Evolutionary conservation across 441 rosid genomes (phyloP), one percentile per base, ranked within the genome.

Genomic region (Biscutella laevigata): DNA sequence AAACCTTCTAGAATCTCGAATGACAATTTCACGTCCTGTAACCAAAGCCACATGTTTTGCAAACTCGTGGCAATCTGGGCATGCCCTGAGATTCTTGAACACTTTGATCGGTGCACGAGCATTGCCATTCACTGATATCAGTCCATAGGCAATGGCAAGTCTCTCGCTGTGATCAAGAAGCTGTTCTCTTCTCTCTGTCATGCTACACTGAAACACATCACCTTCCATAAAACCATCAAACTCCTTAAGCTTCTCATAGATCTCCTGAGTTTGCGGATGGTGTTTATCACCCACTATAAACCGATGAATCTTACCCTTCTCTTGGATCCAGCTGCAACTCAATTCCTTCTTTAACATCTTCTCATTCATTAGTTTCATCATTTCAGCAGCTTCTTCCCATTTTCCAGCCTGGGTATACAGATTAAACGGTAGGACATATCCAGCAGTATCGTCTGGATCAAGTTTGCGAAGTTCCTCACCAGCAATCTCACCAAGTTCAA

Each of bases 31-130:
- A 2, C 71, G 75, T 8, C 70, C 64, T 27, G 74, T 67, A 47
- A 75, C 71, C 20, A 16, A 20, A 28, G 83, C 74, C 9, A 77
- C 76, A 43, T 69, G 74, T 66, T 82, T 79, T 11, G 78, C 77
- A 50, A 82, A 82, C 19, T 77, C 77, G 43, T 79, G 88, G 62
- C 88, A 82, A 68, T 73, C 72, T 42, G 70, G 71, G 58, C 79
- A 77, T 0, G 81, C 79, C 11, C 81, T 54, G 16, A 82, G 84
- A 61, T 79, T 82, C 78, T 82, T 82, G 76, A 79, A 77, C 27
- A 79, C 66, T 38, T 66, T 57, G 2, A 79, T 70, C 10, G 83
- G 74, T 7, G 52, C 46, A 44, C 68, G 61, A 6, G 64, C 28
- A 45, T 69, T 66, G 16, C 58, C 61, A 10, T 71, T 64, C 7